Base-by-base conservation (phyloP, 2,329 filamentous ascomycete species). In the Simplicillium sp. region DNA sequence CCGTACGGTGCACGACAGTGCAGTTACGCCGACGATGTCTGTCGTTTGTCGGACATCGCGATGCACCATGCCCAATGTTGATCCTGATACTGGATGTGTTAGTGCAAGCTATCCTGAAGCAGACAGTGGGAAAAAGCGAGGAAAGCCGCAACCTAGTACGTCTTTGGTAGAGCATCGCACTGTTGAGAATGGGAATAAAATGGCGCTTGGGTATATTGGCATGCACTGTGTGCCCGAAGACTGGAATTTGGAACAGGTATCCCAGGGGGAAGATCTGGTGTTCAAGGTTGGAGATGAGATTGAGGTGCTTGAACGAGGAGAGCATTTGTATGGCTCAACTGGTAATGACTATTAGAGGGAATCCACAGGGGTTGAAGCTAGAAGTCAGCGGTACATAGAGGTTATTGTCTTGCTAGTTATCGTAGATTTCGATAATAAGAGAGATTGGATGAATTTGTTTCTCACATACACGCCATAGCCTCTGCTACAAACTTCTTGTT, bases 141-240 rank as follows among this genome's bases (percentile, higher is more conserved):
- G 52, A 0, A 53, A 39, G 4, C 48, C 52, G 0, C 54, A 57
- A 40, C 54, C 54, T 1, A 54, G 53, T 12, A 49, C 54, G 7
- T 50, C 54, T 0, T 12, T 57, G 29, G 35, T 51, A 1, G 36
- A 48, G 20, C 13, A 50, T 13, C 46, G 54, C 1, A 57, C 46
- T 1, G 46, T 53, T 0, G 54, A 57, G 25, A 36, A 44, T 11
- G 54, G 54, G 2, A 57, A 57, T 9, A 48, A 46, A 0, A 48
- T 37, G 11, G 54, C 54, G 13, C 39, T 57, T 14, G 54, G 54
- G 0, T 57, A 57, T 15, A 20, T 57, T 12, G 54, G 54, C 3
- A 55, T 57, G 51, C 54, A 56, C 31, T 53, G 52, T n/a, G 54
- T 57, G 2, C 54, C 54, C 0, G 54, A 56, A 8, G 50, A 54